These are phyloP conservation scores for Leccinum variicolor DNA, from an alignment of 768 basidiomycete genomes.

Conservation along the genomic window DNA sequence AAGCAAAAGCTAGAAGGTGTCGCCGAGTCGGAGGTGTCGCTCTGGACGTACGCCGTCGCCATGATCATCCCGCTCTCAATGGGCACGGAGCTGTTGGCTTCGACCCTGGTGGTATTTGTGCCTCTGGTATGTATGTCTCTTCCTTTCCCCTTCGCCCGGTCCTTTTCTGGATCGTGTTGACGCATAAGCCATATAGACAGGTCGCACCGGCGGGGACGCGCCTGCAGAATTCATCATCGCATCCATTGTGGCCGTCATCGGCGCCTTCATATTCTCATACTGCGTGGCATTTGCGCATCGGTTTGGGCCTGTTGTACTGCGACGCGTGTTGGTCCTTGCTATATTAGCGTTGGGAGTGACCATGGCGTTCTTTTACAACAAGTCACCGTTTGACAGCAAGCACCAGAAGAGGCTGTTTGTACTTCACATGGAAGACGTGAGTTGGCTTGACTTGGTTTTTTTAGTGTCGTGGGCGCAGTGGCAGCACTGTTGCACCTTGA, in stretches of 20 bases:
- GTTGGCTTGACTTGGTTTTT: constrained; percentile 19
- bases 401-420: constrained; percentile 89
- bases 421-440: constrained; percentile 81
- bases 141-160: not conserved
- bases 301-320: constrained; percentile 45
- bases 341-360: constrained; percentile 43
- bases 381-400: constrained; percentile 70
- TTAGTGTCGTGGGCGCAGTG: too few relatives aligned
- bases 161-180: constrained; percentile 3
- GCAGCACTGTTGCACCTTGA: too few relatives aligned
- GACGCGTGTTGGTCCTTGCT: constrained; percentile 41
- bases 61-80: constrained; percentile 53
- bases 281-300: constrained; percentile 71
- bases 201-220: constrained; percentile 75
- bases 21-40: constrained; percentile 40
- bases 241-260: constrained; percentile 59
- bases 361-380: constrained; percentile 59
- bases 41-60: constrained; percentile 63
- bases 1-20: not conserved
- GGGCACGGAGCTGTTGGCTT: constrained; percentile 54
- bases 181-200: constrained; percentile 51
- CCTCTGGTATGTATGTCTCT: constrained; percentile 59
- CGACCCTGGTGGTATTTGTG: constrained; percentile 83
- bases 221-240: constrained; percentile 91
- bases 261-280: constrained; percentile 58